Evolutionary conservation across 2,329 filamentous ascomycete species (phyloP).

Genomic region (Claviceps pazoutovae): DNA sequence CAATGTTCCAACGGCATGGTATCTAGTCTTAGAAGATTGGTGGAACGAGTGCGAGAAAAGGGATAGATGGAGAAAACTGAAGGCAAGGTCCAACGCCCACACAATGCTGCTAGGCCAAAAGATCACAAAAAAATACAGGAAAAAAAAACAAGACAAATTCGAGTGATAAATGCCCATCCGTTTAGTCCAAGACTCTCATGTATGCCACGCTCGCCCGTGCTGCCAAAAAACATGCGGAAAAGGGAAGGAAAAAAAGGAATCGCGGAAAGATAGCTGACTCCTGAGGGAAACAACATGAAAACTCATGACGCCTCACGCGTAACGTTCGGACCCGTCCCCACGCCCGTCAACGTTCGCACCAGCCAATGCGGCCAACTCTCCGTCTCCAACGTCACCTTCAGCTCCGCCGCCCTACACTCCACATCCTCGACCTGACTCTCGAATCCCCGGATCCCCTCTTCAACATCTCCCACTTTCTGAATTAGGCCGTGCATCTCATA

Average conservation of each 20-base stretch:
- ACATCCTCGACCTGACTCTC: slow-evolving; percentile 63
- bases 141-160: neutral
- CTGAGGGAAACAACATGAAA: neutral
- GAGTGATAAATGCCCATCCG: neutral
- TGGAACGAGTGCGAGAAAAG: neutral
- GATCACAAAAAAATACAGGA: no score
- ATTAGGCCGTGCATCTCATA: slow-evolving; percentile 79
- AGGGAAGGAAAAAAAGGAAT: neutral
- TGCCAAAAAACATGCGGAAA: neutral
- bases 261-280: no score
- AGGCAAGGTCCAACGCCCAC: neutral
- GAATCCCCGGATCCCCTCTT: slow-evolving; percentile 68
- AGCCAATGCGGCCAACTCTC: slow-evolving; percentile 54
- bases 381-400: slow-evolving; percentile 48
- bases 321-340: slow-evolving; percentile 47
- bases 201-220: neutral
- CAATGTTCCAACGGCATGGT: neutral
- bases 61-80: neutral
- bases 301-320: slow-evolving; percentile 15
- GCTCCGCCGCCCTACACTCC: slow-evolving; percentile 47
- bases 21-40: neutral
- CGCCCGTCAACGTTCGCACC: slow-evolving; percentile 44
- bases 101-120: neutral
- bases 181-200: neutral
- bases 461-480: slow-evolving; percentile 72